Base-by-base conservation (phyloP, 768 basidiomycete species). In the Dendrothele bispora region DNA sequence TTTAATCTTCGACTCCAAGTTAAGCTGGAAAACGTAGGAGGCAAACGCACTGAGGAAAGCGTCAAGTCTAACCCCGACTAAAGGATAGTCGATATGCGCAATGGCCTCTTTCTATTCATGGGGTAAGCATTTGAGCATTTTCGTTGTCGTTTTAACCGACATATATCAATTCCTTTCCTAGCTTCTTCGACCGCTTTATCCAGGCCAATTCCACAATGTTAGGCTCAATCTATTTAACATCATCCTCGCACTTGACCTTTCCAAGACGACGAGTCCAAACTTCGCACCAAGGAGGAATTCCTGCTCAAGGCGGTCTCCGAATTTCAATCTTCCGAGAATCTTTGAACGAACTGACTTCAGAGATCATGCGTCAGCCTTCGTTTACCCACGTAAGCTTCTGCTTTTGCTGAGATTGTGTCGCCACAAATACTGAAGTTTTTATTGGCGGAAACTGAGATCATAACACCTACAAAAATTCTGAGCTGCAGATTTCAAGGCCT, bases 221-320 rank as follows among this genome's bases (percentile, higher is more conserved):
- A 80, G 77, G 43, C 74, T 77, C 40, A 98, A 99, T 61, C 55
- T 97, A 34, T 86, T 84, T 71, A 98, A 98, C 58, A 68, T 89
- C 53, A 72, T 98, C 42, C 73, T 95, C 4, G 77, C 84, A 3
- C 70, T 95, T 27, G 95, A 98, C 61, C 74, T 98, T 1, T 84
- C 91, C 7, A 76, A 80, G 34, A 67, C 75, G 0, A 64, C 71
- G 4, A 78, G 76, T 30, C 55, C 93, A 7, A 71, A 79, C 8
- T 82, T 91, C 59, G 69, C n/a, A n/a, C n/a, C n/a, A n/a, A 76
- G 86, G 10, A 70, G 97, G n/a, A 98, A 92, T 83, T 57, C 82
- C 86, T 0, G 55, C 72, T 27, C 58, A 73, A 3, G 73, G 73
- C 15, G 68, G 70, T 29, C 60, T 89, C 10, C 71, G 69, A 22